Evolutionary conservation across 805 yeast genomes (phyloP).

Genomic region (Candida adriatica): DNA sequence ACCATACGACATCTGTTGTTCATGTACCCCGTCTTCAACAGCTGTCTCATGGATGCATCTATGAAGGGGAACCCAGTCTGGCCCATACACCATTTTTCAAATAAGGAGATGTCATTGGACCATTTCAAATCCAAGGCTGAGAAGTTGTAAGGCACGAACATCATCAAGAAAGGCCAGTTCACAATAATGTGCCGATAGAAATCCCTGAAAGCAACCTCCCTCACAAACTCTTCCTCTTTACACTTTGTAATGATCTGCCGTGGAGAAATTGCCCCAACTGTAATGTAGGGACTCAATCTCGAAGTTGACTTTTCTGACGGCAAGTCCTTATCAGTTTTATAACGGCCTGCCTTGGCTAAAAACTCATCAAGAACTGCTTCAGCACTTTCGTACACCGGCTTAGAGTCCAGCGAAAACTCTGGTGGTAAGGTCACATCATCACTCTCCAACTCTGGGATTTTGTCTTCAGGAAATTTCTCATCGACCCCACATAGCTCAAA

Average conservation of each 20-base stretch:
- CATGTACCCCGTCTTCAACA: constrained; percentile 45
- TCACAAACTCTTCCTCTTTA: constrained; percentile 36
- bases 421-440: constrained; percentile 18
- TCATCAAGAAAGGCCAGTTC: constrained; percentile 44
- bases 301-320: constrained; percentile 26
- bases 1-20: constrained; percentile 50
- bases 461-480: constrained; percentile 7
- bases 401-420: constrained; percentile 16
- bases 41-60: constrained; percentile 52
- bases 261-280: constrained; percentile 40
- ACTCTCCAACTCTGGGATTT: constrained; percentile 1
- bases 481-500: constrained; percentile 1
- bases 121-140: constrained; percentile 35
- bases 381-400: constrained; percentile 13
- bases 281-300: constrained; percentile 37
- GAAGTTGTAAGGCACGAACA: constrained; percentile 43
- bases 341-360: constrained; percentile 3
- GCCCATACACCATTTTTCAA: constrained; percentile 46
- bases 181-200: constrained; percentile 43
- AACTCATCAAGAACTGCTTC: constrained; percentile 15
- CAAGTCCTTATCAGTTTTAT: constrained; percentile 18
- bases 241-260: constrained; percentile 31
- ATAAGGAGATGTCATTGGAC: constrained; percentile 36
- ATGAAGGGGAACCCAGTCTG: constrained; percentile 49
- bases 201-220: constrained; percentile 56